phyloP scores from a whole-genome alignment of 2,329 filamentous ascomycete genomes.

The Pseudogymnoascus sp. region DNA sequence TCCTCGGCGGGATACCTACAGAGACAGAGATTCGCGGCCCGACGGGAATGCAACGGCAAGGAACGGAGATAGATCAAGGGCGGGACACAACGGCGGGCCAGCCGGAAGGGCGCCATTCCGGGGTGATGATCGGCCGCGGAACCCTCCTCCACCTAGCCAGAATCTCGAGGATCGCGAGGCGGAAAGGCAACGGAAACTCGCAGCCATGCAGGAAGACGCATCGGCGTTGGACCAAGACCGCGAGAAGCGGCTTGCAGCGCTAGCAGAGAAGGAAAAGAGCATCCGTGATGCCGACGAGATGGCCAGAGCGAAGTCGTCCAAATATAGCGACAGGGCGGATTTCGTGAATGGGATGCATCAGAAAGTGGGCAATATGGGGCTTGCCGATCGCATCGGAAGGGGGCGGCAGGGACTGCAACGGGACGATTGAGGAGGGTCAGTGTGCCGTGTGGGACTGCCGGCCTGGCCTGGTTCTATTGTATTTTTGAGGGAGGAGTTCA shows the following conservation, averaged over 20 bases:
- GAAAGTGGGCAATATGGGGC: slow-evolving; percentile 43
- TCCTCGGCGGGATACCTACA: slow-evolving; percentile 22
- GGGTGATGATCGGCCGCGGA: slow-evolving; percentile 18
- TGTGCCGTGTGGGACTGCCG: not conserved
- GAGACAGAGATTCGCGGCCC: slow-evolving; percentile 31
- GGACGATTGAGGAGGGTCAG: slow-evolving; percentile 33
- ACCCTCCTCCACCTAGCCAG: not conserved
- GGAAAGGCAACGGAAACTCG: slow-evolving; percentile 58
- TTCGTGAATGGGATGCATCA: slow-evolving; percentile 58
- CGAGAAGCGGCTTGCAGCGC: slow-evolving; percentile 55
- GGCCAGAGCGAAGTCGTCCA: slow-evolving; percentile 48
- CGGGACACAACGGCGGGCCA: not conserved
- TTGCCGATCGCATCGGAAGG: slow-evolving; percentile 45
- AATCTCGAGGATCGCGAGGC: slow-evolving; percentile 35
- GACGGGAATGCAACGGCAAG: slow-evolving; percentile 34
- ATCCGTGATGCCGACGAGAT: slow-evolving; percentile 60
- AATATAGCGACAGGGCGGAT: slow-evolving; percentile 54
- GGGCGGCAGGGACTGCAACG: slow-evolving; percentile 37
- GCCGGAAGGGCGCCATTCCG: not conserved
- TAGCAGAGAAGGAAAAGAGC: slow-evolving; percentile 57
- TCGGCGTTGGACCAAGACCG: slow-evolving; percentile 63
- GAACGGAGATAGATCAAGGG: slow-evolving; percentile 14
- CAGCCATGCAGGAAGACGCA: slow-evolving; percentile 66
- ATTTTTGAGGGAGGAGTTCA: not conserved
- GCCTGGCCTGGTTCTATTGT: not conserved